Base-by-base conservation (phyloP, 352 stramenopile genomes). In the Phytophthora tentaculata region DNA sequence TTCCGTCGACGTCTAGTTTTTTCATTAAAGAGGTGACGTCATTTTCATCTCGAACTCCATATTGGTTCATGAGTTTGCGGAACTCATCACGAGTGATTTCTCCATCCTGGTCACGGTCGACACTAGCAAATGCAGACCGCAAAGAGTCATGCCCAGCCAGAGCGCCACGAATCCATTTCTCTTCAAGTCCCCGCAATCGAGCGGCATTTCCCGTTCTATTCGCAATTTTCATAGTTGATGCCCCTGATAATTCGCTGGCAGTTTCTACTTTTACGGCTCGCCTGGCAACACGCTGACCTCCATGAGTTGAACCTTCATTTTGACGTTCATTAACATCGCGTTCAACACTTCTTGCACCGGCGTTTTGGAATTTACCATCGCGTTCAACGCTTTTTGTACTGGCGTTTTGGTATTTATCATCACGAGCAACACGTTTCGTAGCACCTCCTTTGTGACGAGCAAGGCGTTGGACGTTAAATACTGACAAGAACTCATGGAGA, bases 21-120 rank as follows among this genome's bases (percentile, higher is more conserved):
- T 77, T 74, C 26, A 84, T 77, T n/a, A 91, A 57, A 9, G 66
- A 54, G 3, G 71, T 56, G 24, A 92, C 70, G 37, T 90, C 76
- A 3, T 81, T 66, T 51, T 74, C 64, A 10, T 81, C 61, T 6
- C 49, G 74, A 24, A 89, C 77, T 0, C 82, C 81, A 41, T 81
- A 89, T n/a, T 79, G 51, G 17, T 35, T 61, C 69, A 90, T 77
- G 8, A 92, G 56, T 28, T 74, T 67, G 1, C 63, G 37, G 29
- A 90, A 89, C 51, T 89, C 84, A 0, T 80, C 61, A 22, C 81
- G 70, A 32, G 77, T 74, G 26, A 92, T 48, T 16, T 72, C 65
- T 0, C 77, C 80, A 47, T 75, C 80, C 2, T 67, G 32, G 43
- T 92, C 78, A 12, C 52, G 28, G 71, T 89, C 81, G 44, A 83